These are phyloP conservation scores for Fraxinus sp. DNA, from an alignment of 305 asterid species.

Conservation along the genomic window DNA sequence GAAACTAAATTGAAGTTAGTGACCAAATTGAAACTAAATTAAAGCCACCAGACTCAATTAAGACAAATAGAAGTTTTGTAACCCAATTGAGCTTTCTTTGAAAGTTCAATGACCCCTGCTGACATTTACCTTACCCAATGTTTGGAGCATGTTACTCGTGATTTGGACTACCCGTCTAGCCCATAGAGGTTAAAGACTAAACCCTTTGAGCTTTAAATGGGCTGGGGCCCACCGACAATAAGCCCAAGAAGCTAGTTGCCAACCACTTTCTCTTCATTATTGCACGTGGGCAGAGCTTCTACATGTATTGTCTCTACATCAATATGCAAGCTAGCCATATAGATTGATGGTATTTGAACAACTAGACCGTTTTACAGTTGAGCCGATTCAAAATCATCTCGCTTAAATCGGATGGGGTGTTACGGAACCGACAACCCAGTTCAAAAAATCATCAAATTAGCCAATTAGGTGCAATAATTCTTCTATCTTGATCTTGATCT, in stretches of 20 bases:
- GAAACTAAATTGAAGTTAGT: not conserved
- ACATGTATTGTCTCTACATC: not conserved
- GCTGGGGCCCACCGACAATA: not conserved
- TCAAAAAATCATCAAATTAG: not conserved
- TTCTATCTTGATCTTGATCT: not conserved
- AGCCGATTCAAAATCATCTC: not conserved
- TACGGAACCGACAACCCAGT: not conserved
- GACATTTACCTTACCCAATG: not conserved
- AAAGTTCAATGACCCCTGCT: not conserved
- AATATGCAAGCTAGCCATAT: not conserved
- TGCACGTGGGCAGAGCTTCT: not conserved
- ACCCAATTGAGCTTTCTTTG: not conserved
- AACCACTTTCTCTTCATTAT: not conserved
- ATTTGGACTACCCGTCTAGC: not conserved
- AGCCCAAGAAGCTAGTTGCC: not conserved
- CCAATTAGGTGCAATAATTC: not conserved
- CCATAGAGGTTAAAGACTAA: not conserved
- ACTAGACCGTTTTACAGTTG: not conserved
- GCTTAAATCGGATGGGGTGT: not conserved
- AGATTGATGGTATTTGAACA: not conserved
- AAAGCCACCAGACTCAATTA: not conserved
- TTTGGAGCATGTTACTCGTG: not conserved
- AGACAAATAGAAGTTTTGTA: not conserved
- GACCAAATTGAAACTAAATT: not conserved
- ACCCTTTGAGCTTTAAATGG: not conserved